phyloP scores from a whole-genome alignment of 768 basidiomycete genomes.

The Cystoderma amianthinum region DNA sequence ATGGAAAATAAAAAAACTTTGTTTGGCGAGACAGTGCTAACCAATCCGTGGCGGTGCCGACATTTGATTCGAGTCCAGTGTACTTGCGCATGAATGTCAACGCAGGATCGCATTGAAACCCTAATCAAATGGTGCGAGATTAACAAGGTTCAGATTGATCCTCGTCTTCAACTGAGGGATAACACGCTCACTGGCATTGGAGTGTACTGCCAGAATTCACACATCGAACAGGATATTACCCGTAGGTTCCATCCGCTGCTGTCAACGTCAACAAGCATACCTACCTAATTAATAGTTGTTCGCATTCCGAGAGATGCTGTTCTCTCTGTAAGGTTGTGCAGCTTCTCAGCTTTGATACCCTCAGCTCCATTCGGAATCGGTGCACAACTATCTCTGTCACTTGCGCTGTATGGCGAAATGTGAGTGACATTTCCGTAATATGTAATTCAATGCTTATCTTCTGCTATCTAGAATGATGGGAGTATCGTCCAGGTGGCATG shows the following conservation, averaged over 20 bases:
- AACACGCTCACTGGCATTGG: slow-evolving; percentile 20
- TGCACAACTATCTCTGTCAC: slow-evolving; percentile 53
- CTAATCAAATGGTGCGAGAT: slow-evolving; percentile 34
- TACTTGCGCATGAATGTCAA: background rate
- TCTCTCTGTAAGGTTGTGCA: slow-evolving; percentile 54
- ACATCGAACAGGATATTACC: slow-evolving; percentile 25
- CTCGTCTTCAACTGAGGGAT: slow-evolving; percentile 27
- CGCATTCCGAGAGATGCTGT: slow-evolving; percentile 57
- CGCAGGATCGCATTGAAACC: background rate
- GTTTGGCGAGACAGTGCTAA: background rate
- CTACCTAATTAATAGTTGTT: slow-evolving; percentile 49
- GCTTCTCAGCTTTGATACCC: slow-evolving; percentile 35
- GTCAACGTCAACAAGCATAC: too few species aligned
- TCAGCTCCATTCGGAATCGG: slow-evolving; percentile 45
- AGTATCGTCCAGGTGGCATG: slow-evolving; percentile 48
- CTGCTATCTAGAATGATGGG: slow-evolving; percentile 45
- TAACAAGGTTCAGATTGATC: slow-evolving; percentile 39
- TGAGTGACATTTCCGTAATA: slow-evolving; percentile 16
- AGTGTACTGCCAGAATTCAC: slow-evolving; percentile 20
- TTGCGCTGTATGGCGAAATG: slow-evolving; percentile 64
- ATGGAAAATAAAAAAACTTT: too few species aligned
- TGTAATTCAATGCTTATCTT: too few species aligned
- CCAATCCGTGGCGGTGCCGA: too few species aligned
- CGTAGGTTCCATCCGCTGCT: slow-evolving; percentile 21
- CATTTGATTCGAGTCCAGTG: background rate